Base-by-base conservation (phyloP, 1,284 basidiomycete species). In the Apiotrichum gracile region DNA sequence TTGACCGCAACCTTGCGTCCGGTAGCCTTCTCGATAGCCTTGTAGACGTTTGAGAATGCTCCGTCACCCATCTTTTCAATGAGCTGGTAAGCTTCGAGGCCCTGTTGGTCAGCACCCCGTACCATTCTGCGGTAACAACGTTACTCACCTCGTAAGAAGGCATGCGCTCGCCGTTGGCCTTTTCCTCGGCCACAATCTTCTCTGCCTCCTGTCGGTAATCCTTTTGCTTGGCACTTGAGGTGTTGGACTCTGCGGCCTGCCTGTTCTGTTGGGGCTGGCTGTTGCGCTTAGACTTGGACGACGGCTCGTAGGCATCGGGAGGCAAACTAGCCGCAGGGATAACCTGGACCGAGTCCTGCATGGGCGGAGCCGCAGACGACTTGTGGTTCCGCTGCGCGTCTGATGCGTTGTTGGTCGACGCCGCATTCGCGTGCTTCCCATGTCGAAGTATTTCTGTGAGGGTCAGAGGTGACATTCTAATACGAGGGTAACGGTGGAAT, bases 31-130 rank as follows among this genome's bases (percentile, higher is more conserved):
- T 97, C 88, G 50, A 88, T 67, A 3, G 92, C 96, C 73, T 91
- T 91, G 82, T 96, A 98, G 4, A 99, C 96, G 69, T 97, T 91
- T 13, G 94, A 97, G 74, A 99, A 98, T 35, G 96, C 96, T 60
- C 96, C 96, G 66, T 96, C 91, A 79, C 91, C 92, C 91, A 94
- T 96, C 81, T 94, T 94, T 61, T 88, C 85, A 19, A 91, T 60
- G 21, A 96, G 80, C 57, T 80, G 81, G 76, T 83, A 94, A 55
- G 83, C 83, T 73, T 94, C 91, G 47, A 94, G 81, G 21, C 90
- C 91, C 69, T 74, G 47, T n/a, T 2, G 13, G 46, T 47, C 31
- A 57, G 42, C 31, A 45, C 6, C 4, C 4, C 17, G 13, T 13
- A 3, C 7, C 4, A 5, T 29, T 29, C n/a, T 31, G 22, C 2